Evolutionary conservation across 2,329 filamentous ascomycete genomes (phyloP).

Genomic region (Colletotrichum camelliae): DNA sequence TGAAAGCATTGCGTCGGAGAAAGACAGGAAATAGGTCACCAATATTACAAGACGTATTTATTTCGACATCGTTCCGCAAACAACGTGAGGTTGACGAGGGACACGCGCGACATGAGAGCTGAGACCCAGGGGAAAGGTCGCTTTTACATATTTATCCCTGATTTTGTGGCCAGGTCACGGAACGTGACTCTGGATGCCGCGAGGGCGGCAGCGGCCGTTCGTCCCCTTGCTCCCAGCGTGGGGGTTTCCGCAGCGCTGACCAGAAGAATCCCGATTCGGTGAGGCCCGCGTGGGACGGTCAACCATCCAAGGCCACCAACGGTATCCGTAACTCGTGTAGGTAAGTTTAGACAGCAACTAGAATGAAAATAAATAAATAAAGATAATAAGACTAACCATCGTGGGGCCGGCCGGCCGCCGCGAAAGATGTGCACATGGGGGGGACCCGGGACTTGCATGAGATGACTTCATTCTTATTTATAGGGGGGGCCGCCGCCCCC

Average conservation of each 20-base stretch:
- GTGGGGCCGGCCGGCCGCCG: neutral
- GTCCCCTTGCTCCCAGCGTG: neutral
- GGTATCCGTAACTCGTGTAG: neutral
- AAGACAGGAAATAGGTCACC: neutral
- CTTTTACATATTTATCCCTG: neutral
- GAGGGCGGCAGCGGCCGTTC: neutral
- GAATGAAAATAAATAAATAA: neutral
- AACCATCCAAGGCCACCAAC: neutral
- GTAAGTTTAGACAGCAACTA: neutral
- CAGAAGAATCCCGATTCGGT: neutral
- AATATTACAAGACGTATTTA: neutral
- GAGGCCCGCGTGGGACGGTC: neutral
- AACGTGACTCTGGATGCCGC: neutral
- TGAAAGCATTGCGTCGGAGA: slow-evolving; percentile 9
- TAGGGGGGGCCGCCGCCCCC: neutral
- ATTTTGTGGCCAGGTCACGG: neutral
- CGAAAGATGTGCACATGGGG: slow-evolving; percentile 11
- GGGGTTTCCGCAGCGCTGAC: neutral
- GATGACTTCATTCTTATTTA: slow-evolving; percentile 14
- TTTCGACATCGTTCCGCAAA: neutral
- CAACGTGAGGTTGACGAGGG: neutral
- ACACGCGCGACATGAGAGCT: neutral
- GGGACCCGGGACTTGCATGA: slow-evolving; percentile 4
- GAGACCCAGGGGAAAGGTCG: neutral
- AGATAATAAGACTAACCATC: neutral